Base-by-base conservation (phyloP, 2,329 filamentous ascomycete species). In the Diaporthe capsici region DNA sequence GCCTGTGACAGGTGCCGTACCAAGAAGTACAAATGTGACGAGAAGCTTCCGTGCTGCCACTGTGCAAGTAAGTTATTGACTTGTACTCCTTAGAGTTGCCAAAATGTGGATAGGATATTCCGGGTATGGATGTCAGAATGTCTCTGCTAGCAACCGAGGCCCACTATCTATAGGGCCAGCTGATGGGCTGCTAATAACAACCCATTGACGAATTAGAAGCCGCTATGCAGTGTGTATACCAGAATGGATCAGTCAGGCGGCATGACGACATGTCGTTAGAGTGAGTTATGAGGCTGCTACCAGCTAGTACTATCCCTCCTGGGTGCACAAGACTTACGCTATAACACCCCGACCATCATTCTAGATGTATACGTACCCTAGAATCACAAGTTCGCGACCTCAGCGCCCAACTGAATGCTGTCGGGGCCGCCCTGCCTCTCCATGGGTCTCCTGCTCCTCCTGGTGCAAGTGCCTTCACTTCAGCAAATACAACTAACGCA, bases 1-100 rank as follows among this genome's bases (percentile, higher is more conserved):
- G 58, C 58, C 37, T 42, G n/a, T 28, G 58, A 61, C 9, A 61
- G 37, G 13, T 61, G 37, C 10, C 58, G 58, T 42, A 2, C 20
- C 22, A 61, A 61, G 37, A 61, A 42, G 37, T 61, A 61, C n/a
- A 42, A 13, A 61, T 61, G 58, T 42, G 58, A 61, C 37, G 58
- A 61, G n/a, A n/a, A 61, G 22, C 58, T 61, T 37, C 58, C 37
- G 12, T 61, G 58, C 37, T 61, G 58, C 37, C 58, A 61, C 8
- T 61, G 37, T 61, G 58, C 58, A 61, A 61, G 37, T 42, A 42
- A 61, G 58, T 44, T 42, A 9, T 42, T 10, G 20, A 31, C 31
- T 31, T 1, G 31, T 31, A 31, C 31, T 31, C 31, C 31, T 31
- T 1, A 6, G 5, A 31, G 4, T 31, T 31, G 31, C 31, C 31